phyloP scores from a whole-genome alignment of 495 filamentous ascomycete genomes.

The Rostrohypoxylon terebratum region DNA sequence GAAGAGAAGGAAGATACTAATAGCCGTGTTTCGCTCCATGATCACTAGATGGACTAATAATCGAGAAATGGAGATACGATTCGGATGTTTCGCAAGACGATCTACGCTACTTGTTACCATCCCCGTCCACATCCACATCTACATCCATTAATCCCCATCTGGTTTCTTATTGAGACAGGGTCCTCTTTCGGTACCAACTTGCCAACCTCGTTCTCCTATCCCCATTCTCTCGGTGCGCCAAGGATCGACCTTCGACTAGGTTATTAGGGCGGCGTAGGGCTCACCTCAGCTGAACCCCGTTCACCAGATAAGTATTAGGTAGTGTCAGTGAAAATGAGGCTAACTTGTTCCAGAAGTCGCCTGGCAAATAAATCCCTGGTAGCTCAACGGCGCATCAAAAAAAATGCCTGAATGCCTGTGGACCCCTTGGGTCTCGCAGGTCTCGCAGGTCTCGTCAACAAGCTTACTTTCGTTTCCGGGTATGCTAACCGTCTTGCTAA shows the following conservation, averaged over 20 bases:
- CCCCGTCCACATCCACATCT: neutral
- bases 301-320: conserved; percentile 28
- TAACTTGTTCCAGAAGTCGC: conserved; percentile 38
- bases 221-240: conserved; percentile 27
- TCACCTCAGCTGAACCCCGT: conserved; percentile 47
- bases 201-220: conserved; percentile 18
- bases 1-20: neutral
- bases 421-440: conserved; percentile 16
- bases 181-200: conserved; percentile 12
- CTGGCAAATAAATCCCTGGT: conserved; percentile 29
- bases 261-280: conserved; percentile 41
- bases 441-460: conserved; percentile 5
- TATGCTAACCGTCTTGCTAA: conserved; percentile 13
- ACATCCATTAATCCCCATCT: neutral
- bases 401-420: neutral
- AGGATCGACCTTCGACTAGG: conserved; percentile 37
- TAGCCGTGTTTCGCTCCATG: conserved; percentile 15
- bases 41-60: conserved; percentile 9
- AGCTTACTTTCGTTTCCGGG: conserved; percentile 14
- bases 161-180: conserved; percentile 24
- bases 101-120: conserved; percentile 6
- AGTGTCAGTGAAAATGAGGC: conserved; percentile 28
- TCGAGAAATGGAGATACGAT: conserved; percentile 10
- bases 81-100: conserved; percentile 14
- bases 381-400: conserved; percentile 26